Percentiles rank a stretch among this genome's conserved stretches.
phyloP scores from a whole-genome alignment of 192 early-diverging fungal genomes.

The Mortierella claussenii region DNA sequence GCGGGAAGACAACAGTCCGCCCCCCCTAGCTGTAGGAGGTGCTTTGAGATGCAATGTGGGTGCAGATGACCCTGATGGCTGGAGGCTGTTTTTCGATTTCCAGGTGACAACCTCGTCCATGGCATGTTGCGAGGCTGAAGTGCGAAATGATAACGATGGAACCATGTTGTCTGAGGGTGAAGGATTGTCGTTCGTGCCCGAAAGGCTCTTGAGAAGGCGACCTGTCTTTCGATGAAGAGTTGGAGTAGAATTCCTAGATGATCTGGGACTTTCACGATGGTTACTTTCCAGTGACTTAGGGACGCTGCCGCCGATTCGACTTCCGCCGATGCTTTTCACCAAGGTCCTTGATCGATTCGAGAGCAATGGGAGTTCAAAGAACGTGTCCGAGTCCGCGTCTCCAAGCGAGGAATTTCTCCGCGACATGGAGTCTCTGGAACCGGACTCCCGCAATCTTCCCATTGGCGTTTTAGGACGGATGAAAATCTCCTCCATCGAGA shows the following conservation, averaged over 20 bases:
- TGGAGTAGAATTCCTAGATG: constrained; percentile 4
- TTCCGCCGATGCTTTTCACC: constrained; percentile 18
- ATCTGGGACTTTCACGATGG: constrained; percentile 12
- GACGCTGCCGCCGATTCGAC: background rate
- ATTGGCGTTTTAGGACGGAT: constrained; percentile 27
- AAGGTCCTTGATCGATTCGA: constrained; percentile 25
- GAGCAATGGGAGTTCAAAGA: constrained; percentile 26
- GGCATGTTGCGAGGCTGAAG: background rate
- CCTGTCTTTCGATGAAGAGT: constrained; percentile 9
- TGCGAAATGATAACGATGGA: background rate
- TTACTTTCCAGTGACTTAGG: background rate
- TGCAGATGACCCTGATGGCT: constrained; percentile 10
- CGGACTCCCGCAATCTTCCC: constrained; percentile 16
- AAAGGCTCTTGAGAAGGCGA: background rate
- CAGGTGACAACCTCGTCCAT: constrained; percentile 35
- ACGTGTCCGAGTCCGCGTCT: constrained; percentile 42
- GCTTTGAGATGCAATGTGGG: constrained; percentile 24
- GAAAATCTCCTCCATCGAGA: constrained; percentile 51
- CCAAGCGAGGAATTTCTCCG: constrained; percentile 30
- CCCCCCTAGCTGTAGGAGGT: background rate
- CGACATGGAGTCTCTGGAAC: background rate
- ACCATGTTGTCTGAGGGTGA: background rate
- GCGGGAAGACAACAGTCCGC: constrained; percentile 6
- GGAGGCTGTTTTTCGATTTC: constrained; percentile 19
- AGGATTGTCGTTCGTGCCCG: background rate